These are phyloP conservation scores for Haberlea rhodopensis DNA, from an alignment of 257 asterid genomes.

Conservation along the genomic window DNA sequence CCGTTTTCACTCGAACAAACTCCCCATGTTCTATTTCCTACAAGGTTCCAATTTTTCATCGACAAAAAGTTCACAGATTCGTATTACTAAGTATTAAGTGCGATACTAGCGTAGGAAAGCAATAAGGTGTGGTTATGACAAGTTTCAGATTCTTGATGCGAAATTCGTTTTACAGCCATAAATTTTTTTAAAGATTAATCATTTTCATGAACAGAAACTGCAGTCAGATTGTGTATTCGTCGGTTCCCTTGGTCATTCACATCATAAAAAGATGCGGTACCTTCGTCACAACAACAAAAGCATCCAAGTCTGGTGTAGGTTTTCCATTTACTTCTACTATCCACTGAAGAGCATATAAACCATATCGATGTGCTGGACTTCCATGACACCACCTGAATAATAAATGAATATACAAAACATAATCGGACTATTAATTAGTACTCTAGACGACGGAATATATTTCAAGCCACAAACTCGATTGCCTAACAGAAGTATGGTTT, in stretches of 20 bases:
- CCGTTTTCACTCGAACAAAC: slow-evolving; percentile 77
- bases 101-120: slow-evolving; percentile 4
- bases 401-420: slow-evolving; percentile 19
- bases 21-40: slow-evolving; percentile 88
- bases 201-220: not conserved
- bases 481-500: not conserved
- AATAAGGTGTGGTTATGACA: not conserved
- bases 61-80: slow-evolving; percentile 12
- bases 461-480: too few relatives aligned
- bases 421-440: not conserved
- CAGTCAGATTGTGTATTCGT: not conserved
- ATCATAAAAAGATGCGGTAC: slow-evolving; percentile 32
- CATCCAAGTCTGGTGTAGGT: slow-evolving; percentile 85
- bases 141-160: not conserved
- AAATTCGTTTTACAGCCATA: not conserved
- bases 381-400: slow-evolving; percentile 99
- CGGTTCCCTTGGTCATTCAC: slow-evolving; percentile 4
- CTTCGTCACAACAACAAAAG: slow-evolving; percentile 83
- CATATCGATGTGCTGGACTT: slow-evolving; percentile 91
- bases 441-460: not conserved
- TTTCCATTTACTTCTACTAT: slow-evolving; percentile 93
- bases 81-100: not conserved
- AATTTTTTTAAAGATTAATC: not conserved
- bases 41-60: not conserved
- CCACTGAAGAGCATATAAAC: slow-evolving; percentile 96